Evolutionary conservation across 352 stramenopile genomes (phyloP).

Genomic region (Pythium guiyangense): DNA sequence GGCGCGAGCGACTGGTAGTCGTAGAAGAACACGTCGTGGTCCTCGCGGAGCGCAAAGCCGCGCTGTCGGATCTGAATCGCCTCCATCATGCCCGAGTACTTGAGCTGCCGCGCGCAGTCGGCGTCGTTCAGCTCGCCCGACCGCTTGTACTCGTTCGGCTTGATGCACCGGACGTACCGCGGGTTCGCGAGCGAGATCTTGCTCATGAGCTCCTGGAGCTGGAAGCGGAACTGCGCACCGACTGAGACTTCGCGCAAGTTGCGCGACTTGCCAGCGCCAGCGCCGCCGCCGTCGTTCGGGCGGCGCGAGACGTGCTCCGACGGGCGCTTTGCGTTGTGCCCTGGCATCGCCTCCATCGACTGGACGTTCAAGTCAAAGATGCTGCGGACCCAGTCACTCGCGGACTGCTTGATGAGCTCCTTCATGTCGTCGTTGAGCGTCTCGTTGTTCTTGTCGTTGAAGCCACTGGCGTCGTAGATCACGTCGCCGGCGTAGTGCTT

Average conservation of each 20-base stretch:
- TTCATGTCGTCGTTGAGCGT: constrained; percentile 94
- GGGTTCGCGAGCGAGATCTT: constrained; percentile 88
- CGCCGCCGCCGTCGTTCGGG: constrained; percentile 33
- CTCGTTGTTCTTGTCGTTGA: constrained; percentile 99
- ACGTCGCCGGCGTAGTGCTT: constrained; percentile 93
- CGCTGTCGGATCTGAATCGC: constrained; percentile 88
- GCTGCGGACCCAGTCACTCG: constrained; percentile 74
- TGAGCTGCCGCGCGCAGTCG: constrained; percentile 84
- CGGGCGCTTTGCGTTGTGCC: constrained; percentile 63
- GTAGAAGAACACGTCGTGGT: constrained; percentile 91
- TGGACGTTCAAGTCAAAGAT: constrained; percentile 87
- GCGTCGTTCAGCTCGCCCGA: constrained; percentile 73
- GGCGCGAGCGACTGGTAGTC: constrained; percentile 85
- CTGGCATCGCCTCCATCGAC: constrained; percentile 77
- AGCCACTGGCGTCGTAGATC: constrained; percentile 95
- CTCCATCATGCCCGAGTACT: constrained; percentile 92
- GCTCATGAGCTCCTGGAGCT: constrained; percentile 85
- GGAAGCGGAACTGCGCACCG: constrained; percentile 85
- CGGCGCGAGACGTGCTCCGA: constrained; percentile 59
- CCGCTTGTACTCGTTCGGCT: constrained; percentile 85
- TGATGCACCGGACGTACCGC: constrained; percentile 87
- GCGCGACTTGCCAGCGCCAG: constrained; percentile 61
- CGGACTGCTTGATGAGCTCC: constrained; percentile 86
- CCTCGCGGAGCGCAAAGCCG: constrained; percentile 82
- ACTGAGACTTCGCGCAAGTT: constrained; percentile 86